A percentile compares a stretch with the other conserved stretches of the same genome.
These are phyloP conservation scores for Tolypocladium album DNA, from an alignment of 2,329 filamentous ascomycete genomes.

Conservation along the genomic window DNA sequence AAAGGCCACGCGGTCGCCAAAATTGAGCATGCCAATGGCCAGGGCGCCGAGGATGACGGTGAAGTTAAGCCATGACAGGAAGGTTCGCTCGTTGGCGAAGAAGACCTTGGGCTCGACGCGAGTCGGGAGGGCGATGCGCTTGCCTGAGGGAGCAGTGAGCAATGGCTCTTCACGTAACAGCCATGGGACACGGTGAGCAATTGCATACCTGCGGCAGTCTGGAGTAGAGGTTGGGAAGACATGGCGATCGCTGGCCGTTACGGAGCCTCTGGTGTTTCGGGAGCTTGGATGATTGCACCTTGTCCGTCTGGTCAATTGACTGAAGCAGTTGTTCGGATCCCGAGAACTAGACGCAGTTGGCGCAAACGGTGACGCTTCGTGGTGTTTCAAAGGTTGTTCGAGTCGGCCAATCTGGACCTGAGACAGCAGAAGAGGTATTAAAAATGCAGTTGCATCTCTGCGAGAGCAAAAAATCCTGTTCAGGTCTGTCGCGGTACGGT, in stretches of 20 bases:
- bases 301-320: neutral
- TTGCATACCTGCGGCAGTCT: conserved; percentile 73
- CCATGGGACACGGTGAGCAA: neutral
- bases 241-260: conserved; percentile 39
- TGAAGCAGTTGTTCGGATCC: neutral
- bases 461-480: neutral
- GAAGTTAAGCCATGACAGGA: conserved; percentile 99
- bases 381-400: neutral
- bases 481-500: neutral
- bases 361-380: neutral
- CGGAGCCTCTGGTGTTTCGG: neutral
- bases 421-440: neutral
- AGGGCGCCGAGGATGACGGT: conserved; percentile 95
- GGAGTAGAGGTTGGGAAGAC: conserved; percentile 94
- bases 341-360: neutral
- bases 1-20: conserved; percentile 87
- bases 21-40: conserved; percentile 95
- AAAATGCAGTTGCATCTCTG: neutral
- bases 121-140: conserved; percentile 94
- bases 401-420: neutral
- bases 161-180: neutral
- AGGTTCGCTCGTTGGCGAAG: conserved; percentile 99
- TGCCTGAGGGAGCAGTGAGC: conserved; percentile 50
- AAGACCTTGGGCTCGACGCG: conserved; percentile 99
- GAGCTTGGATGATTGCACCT: neutral